Percentiles rank a stretch among this genome's conserved stretches.
Conservation (phyloP, 352 stramenopile genomes). For the Hyaloperonospora brassicae region DNA sequence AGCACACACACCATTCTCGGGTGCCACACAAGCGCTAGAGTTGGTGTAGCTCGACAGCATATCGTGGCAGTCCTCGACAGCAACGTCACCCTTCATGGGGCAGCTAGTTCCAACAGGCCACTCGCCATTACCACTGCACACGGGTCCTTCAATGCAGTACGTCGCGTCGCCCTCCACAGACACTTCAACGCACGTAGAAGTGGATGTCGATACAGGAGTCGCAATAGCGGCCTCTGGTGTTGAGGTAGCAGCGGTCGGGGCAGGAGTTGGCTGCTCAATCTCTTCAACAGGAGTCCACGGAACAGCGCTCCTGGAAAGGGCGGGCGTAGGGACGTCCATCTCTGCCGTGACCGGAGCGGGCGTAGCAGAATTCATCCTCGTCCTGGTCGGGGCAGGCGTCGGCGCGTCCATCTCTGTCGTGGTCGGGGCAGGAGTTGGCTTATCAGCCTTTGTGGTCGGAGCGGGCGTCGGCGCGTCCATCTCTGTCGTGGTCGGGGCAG, state of each 20-base stretch:
- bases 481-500: slow-evolving; percentile 2
- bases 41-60: slow-evolving; percentile 48
- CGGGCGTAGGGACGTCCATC: slow-evolving; percentile 15
- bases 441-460: slow-evolving; percentile 7
- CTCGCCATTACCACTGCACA: slow-evolving; percentile 49
- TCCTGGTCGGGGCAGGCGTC: slow-evolving; percentile 11
- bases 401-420: slow-evolving; percentile 13
- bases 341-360: too few species aligned
- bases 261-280: slow-evolving; percentile 6
- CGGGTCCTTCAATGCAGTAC: slow-evolving; percentile 56
- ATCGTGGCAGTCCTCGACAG: slow-evolving; percentile 47
- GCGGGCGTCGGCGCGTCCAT: slow-evolving; percentile 3
- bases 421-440: slow-evolving; percentile 20
- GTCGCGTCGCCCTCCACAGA: slow-evolving; percentile 65
- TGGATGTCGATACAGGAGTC: slow-evolving; percentile 17
- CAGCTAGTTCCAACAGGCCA: slow-evolving; percentile 37
- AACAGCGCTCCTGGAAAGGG: slow-evolving; percentile 1
- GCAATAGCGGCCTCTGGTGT: slow-evolving; percentile 15
- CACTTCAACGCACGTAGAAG: slow-evolving; percentile 43
- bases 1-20: slow-evolving; percentile 39
- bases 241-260: slow-evolving; percentile 11
- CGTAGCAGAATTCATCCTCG: too few species aligned
- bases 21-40: slow-evolving; percentile 40
- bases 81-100: slow-evolving; percentile 49
- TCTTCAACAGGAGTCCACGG: too few species aligned